Conservation (phyloP, 306 rosid species). For the Vigna angularis region DNA sequence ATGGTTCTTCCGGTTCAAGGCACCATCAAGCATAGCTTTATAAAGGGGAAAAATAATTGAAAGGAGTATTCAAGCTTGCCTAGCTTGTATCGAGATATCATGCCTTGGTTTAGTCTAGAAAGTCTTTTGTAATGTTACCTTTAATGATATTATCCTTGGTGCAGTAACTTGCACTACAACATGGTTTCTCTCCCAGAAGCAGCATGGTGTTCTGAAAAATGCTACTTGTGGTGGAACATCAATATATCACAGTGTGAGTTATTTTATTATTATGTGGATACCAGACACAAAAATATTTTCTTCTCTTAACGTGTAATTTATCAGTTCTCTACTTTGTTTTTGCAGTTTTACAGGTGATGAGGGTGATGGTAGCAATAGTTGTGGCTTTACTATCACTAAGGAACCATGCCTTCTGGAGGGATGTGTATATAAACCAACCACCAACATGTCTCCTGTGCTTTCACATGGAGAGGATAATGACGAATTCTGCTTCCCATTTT, state of each 20-base stretch:
- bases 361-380: constrained; percentile 35
- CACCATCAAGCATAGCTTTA: constrained; percentile 50
- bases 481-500: constrained; percentile 52
- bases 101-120: constrained; percentile 53
- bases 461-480: constrained; percentile 44
- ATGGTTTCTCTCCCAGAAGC: constrained; percentile 55
- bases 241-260: constrained; percentile 59
- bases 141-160: constrained; percentile 52
- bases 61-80: constrained; percentile 52
- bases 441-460: constrained; percentile 44
- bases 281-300: not conserved
- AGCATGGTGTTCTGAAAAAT: constrained; percentile 45
- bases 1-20: constrained; percentile 54
- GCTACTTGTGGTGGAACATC: constrained; percentile 46
- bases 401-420: constrained; percentile 61
- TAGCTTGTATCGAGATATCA: constrained; percentile 58
- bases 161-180: constrained; percentile 51
- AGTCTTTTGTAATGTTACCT: constrained; percentile 53
- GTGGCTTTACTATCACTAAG: constrained; percentile 40
- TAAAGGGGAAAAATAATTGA: constrained; percentile 29
- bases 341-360: constrained; percentile 52
- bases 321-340: constrained; percentile 25
- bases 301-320: constrained; percentile 10
- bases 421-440: constrained; percentile 52
- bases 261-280: not conserved